Percentiles rank a stretch among this genome's conserved stretches.
Evolutionary conservation across 495 filamentous ascomycete species (phyloP).

Genomic region (Echria macrotheca): DNA sequence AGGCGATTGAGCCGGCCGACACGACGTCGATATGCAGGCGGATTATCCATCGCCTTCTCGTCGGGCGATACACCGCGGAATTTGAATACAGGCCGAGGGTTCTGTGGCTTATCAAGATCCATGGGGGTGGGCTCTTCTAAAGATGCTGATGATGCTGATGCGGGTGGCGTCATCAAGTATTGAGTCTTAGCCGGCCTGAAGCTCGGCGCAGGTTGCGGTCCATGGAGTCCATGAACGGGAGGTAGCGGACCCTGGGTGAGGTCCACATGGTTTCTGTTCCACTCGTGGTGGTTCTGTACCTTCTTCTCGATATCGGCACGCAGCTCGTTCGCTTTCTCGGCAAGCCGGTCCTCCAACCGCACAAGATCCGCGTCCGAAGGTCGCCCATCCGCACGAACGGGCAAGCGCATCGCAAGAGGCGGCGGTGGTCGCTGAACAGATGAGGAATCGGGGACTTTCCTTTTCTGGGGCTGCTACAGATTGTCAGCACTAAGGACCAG

Average conservation of each 20-base stretch:
- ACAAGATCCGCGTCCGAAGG: slow-evolving; percentile 70
- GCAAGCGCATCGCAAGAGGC: slow-evolving; percentile 53
- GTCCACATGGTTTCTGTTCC: slow-evolving; percentile 82
- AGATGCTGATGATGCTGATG: slow-evolving; percentile 65
- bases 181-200: slow-evolving; percentile 73
- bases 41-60: slow-evolving; percentile 49
- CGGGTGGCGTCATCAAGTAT: slow-evolving; percentile 81
- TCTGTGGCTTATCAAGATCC: slow-evolving; percentile 33
- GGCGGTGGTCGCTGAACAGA: slow-evolving; percentile 50
- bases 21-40: slow-evolving; percentile 64
- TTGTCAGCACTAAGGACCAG: slow-evolving; percentile 34
- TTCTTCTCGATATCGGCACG: slow-evolving; percentile 72
- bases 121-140: slow-evolving; percentile 38
- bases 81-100: slow-evolving; percentile 22
- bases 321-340: slow-evolving; percentile 78
- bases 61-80: slow-evolving; percentile 32
- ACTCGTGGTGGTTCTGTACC: slow-evolving; percentile 73
- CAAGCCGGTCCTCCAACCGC: slow-evolving; percentile 64
- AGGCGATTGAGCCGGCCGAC: slow-evolving; percentile 74
- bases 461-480: slow-evolving; percentile 59
- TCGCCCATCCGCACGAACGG: slow-evolving; percentile 64
- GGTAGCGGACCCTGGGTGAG: slow-evolving; percentile 75
- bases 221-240: slow-evolving; percentile 60
- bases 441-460: slow-evolving; percentile 55
- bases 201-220: slow-evolving; percentile 52